These are phyloP conservation scores for Alnus rubra DNA, from an alignment of 306 rosid species.

Conservation along the genomic window DNA sequence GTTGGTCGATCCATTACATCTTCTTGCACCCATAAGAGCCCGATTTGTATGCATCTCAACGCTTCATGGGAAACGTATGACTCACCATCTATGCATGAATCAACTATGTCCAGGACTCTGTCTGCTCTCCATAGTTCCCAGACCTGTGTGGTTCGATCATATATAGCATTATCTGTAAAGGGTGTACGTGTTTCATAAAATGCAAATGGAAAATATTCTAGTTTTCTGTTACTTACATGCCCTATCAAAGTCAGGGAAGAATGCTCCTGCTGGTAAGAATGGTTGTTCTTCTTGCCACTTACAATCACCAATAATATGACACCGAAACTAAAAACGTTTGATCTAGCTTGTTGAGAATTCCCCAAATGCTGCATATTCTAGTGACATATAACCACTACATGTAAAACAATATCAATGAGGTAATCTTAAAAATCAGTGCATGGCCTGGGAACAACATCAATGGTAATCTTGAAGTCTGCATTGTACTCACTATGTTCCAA, in stretches of 20 bases:
- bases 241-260: background rate
- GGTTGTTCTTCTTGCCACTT: constrained; percentile 4
- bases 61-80: background rate
- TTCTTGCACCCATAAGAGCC: constrained; percentile 1
- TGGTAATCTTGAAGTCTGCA: background rate
- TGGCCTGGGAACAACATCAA: background rate
- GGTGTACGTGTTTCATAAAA: background rate
- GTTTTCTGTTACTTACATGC: background rate
- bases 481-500: no score
- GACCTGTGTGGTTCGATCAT: background rate
- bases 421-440: background rate
- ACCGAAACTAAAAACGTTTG: background rate
- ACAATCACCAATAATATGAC: background rate
- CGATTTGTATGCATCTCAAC: background rate
- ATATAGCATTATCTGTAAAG: background rate
- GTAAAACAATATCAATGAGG: background rate
- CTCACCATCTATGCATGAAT: background rate
- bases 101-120: constrained; percentile 30
- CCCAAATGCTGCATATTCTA: background rate
- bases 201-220: background rate
- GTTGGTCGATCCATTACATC: background rate
- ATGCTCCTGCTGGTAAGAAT: background rate
- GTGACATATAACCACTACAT: no score
- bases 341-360: background rate
- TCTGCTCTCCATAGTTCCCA: constrained; percentile 52